A percentile compares a stretch with the other conserved stretches of the same genome.
Evolutionary conservation across 805 yeast species (phyloP).

Genomic region (Hanseniaspora taiwanica): DNA sequence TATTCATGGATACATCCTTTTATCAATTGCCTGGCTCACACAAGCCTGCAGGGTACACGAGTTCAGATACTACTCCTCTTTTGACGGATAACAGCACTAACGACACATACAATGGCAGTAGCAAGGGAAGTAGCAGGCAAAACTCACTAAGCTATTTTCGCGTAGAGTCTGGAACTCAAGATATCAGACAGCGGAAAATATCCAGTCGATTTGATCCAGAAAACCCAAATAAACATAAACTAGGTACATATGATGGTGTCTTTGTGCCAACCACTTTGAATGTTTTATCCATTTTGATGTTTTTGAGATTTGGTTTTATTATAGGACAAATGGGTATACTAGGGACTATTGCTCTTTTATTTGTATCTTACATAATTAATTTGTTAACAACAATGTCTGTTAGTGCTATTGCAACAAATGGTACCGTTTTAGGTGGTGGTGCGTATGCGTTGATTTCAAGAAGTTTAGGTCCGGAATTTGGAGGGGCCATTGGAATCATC

Average conservation of each 20-base stretch:
- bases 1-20: constrained; percentile 19
- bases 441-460: constrained; percentile 96
- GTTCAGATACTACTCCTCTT: constrained; percentile 14
- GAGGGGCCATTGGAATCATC: constrained; percentile 92
- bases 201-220: constrained; percentile 21
- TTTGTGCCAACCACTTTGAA: constrained; percentile 88
- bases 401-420: constrained; percentile 94
- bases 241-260: constrained; percentile 80
- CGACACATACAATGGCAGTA: no score
- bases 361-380: constrained; percentile 68
- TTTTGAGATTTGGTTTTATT: constrained; percentile 87
- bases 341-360: constrained; percentile 56
- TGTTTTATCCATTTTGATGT: constrained; percentile 89
- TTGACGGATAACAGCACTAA: no score
- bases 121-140: constrained; percentile 16
- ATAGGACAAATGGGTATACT: constrained; percentile 87
- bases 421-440: constrained; percentile 96
- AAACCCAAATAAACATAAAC: constrained; percentile 31
- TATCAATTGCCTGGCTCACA: constrained; percentile 25
- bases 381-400: constrained; percentile 78
- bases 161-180: background rate
- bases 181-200: constrained; percentile 1
- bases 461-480: constrained; percentile 93
- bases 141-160: background rate
- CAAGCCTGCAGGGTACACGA: constrained; percentile 12